Evolutionary conservation across 257 asterid species (phyloP).

Genomic region (Solanum acaule): DNA sequence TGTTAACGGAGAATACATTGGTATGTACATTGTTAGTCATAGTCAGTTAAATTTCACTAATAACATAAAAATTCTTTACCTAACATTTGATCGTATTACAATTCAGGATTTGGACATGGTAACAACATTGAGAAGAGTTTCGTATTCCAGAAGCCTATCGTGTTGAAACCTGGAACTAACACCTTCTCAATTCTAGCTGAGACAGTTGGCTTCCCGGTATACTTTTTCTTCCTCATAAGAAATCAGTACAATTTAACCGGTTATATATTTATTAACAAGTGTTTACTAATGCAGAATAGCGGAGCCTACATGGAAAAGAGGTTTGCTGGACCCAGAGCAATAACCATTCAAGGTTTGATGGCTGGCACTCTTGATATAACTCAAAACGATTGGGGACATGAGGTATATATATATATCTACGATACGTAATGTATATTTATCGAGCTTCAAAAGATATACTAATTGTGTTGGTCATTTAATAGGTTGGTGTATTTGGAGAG

Average conservation of each 20-base stretch:
- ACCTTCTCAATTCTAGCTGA: conserved; percentile 41
- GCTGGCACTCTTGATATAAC: conserved; percentile 66
- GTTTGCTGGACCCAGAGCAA: conserved; percentile 55
- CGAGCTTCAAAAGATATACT: background rate
- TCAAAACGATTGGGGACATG: conserved; percentile 45
- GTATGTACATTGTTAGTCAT: conserved; percentile 6
- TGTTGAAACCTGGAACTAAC: conserved; percentile 36
- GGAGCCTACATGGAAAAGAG: conserved; percentile 84
- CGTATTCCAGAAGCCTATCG: conserved; percentile 33
- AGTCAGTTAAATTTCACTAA: background rate
- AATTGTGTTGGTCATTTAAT: background rate
- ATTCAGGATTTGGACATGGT: conserved; percentile 59
- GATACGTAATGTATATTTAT: background rate
- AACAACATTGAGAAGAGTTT: conserved; percentile 59
- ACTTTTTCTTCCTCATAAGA: background rate
- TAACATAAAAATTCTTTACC: background rate
- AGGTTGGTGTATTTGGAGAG: conserved; percentile 53
- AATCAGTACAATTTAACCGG: background rate
- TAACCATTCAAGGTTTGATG: conserved; percentile 61
- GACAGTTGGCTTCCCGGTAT: conserved; percentile 81
- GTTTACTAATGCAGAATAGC: conserved; percentile 38
- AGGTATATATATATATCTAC: conserved; percentile 13
- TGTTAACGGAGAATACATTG: conserved; percentile 53
- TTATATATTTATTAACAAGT: background rate
- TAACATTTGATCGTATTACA: conserved; percentile 24